These are phyloP conservation scores for Sporothrix phasma DNA, from an alignment of 2,329 filamentous ascomycete genomes.

Conservation along the genomic window DNA sequence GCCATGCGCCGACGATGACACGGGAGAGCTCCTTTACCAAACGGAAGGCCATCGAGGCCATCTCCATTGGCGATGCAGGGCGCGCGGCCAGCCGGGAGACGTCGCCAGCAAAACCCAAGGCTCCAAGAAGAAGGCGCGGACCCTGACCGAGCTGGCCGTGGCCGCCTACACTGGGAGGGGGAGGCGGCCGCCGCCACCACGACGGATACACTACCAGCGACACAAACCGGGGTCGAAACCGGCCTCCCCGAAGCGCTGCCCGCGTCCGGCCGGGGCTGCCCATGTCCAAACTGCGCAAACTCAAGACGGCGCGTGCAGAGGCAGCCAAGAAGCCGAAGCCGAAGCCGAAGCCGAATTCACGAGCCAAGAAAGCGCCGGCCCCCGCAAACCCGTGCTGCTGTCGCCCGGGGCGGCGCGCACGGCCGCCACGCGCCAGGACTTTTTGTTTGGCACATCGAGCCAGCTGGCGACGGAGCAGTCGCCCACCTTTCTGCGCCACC, in stretches of 20 bases:
- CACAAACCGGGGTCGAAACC: neutral
- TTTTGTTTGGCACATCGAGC: conserved; percentile 79
- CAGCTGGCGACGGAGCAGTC: conserved; percentile 67
- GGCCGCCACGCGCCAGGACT: conserved; percentile 59
- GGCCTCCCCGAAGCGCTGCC: neutral
- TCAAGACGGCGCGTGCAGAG: conserved; percentile 5
- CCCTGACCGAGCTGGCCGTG: conserved; percentile 69
- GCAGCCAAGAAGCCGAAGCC: conserved; percentile 16
- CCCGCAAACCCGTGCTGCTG: conserved; percentile 44
- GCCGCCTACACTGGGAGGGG: conserved; percentile 47
- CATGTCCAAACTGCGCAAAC: conserved; percentile 26
- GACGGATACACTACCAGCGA: neutral
- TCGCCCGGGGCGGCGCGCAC: conserved; percentile 60
- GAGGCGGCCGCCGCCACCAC: neutral
- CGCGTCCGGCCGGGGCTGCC: conserved; percentile 20
- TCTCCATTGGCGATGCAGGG: conserved; percentile 28
- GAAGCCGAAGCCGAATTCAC: too few species aligned
- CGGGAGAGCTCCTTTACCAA: conserved; percentile 35
- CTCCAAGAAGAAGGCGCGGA: conserved; percentile 61
- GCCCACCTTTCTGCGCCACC: conserved; percentile 51
- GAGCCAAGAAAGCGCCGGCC: conserved; percentile 30
- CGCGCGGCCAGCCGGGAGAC: conserved; percentile 19
- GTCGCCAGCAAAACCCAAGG: conserved; percentile 39
- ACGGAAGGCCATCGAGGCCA: conserved; percentile 45
- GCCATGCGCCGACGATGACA: neutral